Percentiles rank a stretch among this genome's conserved stretches.
Evolutionary conservation across 495 filamentous ascomycete species (phyloP).

Genomic region (Thermothielavioides terrestris): DNA sequence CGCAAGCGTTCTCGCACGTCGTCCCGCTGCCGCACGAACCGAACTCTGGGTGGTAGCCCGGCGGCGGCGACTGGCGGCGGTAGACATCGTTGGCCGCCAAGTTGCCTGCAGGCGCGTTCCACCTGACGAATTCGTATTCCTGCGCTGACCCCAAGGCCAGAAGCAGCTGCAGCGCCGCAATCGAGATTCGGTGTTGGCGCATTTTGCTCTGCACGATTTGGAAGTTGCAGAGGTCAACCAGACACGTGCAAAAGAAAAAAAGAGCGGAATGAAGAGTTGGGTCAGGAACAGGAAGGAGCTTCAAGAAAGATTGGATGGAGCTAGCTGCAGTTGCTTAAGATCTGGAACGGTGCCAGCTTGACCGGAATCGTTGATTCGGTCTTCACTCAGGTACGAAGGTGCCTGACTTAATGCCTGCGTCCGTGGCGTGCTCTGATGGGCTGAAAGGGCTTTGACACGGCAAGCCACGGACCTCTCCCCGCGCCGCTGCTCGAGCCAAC

Average conservation of each 20-base stretch:
- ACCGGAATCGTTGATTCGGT: background rate
- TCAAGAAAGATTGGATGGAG: too few relatives aligned
- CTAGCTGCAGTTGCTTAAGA: background rate
- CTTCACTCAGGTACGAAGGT: too few relatives aligned
- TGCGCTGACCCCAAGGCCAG: slow-evolving; percentile 2
- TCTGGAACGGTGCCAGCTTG: background rate
- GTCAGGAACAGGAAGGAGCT: slow-evolving; percentile 9
- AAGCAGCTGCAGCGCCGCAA: slow-evolving; percentile 1
- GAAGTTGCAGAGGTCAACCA: too few relatives aligned
- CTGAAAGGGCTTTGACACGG: slow-evolving; percentile 1
- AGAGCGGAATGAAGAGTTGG: background rate
- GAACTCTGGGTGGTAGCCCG: slow-evolving; percentile 27
- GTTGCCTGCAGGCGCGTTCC: slow-evolving; percentile 1
- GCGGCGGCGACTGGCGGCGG: slow-evolving; percentile 17
- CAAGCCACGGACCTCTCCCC: background rate
- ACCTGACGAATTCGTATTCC: slow-evolving; percentile 14
- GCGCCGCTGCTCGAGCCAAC: slow-evolving; percentile 12
- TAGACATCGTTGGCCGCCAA: background rate
- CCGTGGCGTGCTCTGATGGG: slow-evolving; percentile 24
- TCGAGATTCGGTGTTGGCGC: background rate
- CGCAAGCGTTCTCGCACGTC: slow-evolving; percentile 24
- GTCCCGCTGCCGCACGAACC: slow-evolving; percentile 21
- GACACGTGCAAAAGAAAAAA: slow-evolving; percentile 1
- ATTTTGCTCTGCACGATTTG: slow-evolving; percentile 3
- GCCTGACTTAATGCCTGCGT: too few relatives aligned